Conservation (phyloP, 768 basidiomycete genomes). For the Rhodotorula kratochvilovae region DNA sequence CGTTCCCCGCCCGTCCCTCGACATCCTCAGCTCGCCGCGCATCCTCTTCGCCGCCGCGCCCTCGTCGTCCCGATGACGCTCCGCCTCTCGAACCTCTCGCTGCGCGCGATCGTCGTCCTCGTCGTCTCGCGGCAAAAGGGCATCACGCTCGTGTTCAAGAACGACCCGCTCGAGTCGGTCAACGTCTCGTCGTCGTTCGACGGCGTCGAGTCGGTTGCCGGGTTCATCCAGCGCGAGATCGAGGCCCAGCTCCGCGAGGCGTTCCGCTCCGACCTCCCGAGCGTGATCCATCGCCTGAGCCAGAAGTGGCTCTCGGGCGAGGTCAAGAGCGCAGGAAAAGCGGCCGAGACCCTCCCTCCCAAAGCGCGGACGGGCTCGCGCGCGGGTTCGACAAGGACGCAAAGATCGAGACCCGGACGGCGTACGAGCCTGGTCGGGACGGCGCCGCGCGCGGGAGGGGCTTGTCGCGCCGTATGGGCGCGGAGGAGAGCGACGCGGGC, state of each 20-base stretch:
- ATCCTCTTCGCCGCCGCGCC: constrained; percentile 93
- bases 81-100: constrained; percentile 87
- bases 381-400: constrained; percentile 28
- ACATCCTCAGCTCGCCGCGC: constrained; percentile 73
- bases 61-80: constrained; percentile 97
- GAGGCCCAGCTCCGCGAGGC: constrained; percentile 95
- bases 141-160: constrained; percentile 98
- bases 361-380: constrained; percentile 5
- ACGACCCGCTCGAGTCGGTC: constrained; percentile 94
- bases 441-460: constrained; percentile 6
- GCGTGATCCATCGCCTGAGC: constrained; percentile 90
- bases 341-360: background rate
- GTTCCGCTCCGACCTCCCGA: constrained; percentile 94
- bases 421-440: constrained; percentile 2
- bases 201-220: constrained; percentile 93
- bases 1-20: constrained; percentile 84
- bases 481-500: constrained; percentile 24
- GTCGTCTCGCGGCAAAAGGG: constrained; percentile 97
- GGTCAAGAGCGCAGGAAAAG: constrained; percentile 31
- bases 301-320: constrained; percentile 75
- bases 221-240: constrained; percentile 95
- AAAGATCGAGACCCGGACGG: constrained; percentile 38
- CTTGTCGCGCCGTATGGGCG: constrained; percentile 12
- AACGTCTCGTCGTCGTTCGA: constrained; percentile 98
- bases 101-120: constrained; percentile 92